Percentiles rank a stretch among this genome's conserved stretches.
Conservation (phyloP, 139 green algal species). For the Picochlorum sp. region DNA sequence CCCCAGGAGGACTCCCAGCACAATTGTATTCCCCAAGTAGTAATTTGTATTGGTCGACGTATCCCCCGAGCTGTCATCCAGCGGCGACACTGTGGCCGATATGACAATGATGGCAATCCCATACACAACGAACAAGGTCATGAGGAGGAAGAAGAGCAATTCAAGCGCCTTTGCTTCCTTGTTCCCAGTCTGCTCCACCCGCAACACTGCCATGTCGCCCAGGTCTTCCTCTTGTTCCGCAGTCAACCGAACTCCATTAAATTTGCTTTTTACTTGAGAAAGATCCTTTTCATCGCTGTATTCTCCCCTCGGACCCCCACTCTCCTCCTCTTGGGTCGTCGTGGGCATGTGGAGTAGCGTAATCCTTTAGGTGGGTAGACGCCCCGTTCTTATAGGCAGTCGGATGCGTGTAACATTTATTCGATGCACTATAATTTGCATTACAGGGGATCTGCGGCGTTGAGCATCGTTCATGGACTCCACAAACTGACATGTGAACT, state of each 20-base stretch:
- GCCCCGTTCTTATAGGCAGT: no score
- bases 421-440: no score
- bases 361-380: no score
- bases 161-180: neutral
- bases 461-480: no score
- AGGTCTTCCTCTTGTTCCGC: slow-evolving; percentile 1
- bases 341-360: no score
- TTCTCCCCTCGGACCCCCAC: neutral
- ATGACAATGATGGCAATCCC: neutral
- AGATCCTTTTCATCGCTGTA: neutral
- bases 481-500: no score
- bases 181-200: neutral
- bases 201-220: neutral
- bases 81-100: neutral
- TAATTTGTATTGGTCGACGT: no score
- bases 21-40: no score
- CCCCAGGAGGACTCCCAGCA: no score
- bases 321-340: no score
- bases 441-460: no score
- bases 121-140: neutral
- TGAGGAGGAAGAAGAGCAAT: neutral
- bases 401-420: no score
- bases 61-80: neutral
- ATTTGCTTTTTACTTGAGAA: neutral
- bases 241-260: neutral